phyloP scores from a whole-genome alignment of 2,329 filamentous ascomycete species.

The Mycosphaerelloides madeirae region DNA sequence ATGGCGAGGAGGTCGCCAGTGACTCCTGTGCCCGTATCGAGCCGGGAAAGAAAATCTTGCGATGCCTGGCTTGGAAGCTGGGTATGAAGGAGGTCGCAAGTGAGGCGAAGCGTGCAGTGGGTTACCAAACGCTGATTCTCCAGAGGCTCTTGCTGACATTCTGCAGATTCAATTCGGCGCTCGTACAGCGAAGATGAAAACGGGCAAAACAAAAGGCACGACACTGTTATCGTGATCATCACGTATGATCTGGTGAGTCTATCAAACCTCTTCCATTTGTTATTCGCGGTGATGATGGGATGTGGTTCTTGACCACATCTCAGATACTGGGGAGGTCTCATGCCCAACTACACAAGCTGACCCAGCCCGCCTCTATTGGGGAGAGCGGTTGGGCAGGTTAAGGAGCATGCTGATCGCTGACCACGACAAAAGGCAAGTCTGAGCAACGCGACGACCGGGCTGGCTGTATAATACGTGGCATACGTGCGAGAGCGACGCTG shows the following conservation, averaged over 20 bases:
- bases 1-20: constrained; percentile 2
- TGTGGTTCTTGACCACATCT: constrained; percentile 15
- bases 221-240: constrained; percentile 34
- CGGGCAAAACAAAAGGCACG: constrained; percentile 46
- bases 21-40: constrained; percentile 50
- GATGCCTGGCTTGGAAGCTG: constrained; percentile 69
- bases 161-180: constrained; percentile 42
- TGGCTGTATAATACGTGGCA: neutral
- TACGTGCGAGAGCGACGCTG: neutral
- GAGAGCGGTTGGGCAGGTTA: constrained; percentile 20
- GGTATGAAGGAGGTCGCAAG: constrained; percentile 66
- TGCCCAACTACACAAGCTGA: constrained; percentile 9
- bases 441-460: constrained; percentile 11
- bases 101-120: constrained; percentile 90
- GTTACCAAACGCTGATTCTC: constrained; percentile 33
- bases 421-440: constrained; percentile 30
- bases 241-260: neutral
- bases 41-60: constrained; percentile 73
- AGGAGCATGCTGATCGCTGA: constrained; percentile 20
- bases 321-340: constrained; percentile 31
- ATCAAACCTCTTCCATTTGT: neutral
- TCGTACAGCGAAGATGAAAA: constrained; percentile 46
- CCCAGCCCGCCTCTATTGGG: constrained; percentile 21
- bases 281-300: constrained; percentile 22
- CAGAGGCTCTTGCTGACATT: constrained; percentile 7